Base-by-base conservation (phyloP, 1,284 basidiomycete genomes). In the Cutaneotrichosporon dermatis region DNA sequence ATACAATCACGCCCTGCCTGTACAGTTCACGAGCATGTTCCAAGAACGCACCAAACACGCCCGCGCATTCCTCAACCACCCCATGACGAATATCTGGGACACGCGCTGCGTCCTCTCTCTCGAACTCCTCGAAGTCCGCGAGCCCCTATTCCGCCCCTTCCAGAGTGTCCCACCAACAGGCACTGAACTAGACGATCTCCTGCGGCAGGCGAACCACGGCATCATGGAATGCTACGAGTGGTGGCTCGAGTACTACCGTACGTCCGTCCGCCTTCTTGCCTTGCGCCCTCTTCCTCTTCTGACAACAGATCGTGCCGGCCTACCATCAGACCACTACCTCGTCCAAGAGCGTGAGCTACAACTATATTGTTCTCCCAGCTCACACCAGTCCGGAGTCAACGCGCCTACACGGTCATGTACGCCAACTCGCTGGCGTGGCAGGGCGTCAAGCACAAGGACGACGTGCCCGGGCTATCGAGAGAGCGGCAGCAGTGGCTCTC, bases 21-120 rank as follows among this genome's bases (percentile, higher is more conserved):
- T 61, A 0, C 60, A 49, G n/a, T 61, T 61, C 53, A 44, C 52
- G 6, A 41, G 33, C 1, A 61, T 37, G 39, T 46, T 6, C 55
- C 61, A 39, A 48, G 59, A 66, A 6, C 56, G 59, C 1, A 46
- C 60, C 12, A 44, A 50, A n/a, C 60, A 65, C 49, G 60, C 66
- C 1, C 62, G 65, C 12, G 56, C 58, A 12, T 59, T 70, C 36
- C 55, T 71, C 10, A 51, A 63, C 3, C 68, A 71, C 55, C 70
- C 70, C 0, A 45, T 65, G 13, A 55, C 63, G 1, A 59, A 54
- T n/a, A 58, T 61, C 5, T 60, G 58, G 12, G 70, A 71, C 54
- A 64, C 62, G 37, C 64, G 70, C 1, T 57, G 63, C 8, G 64
- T 71, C 2, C 65, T 66, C 1, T 59, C 64, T 9, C 62, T 64